phyloP scores from a whole-genome alignment of 345 rosid genomes.

The Dipteronia dyeriana region DNA sequence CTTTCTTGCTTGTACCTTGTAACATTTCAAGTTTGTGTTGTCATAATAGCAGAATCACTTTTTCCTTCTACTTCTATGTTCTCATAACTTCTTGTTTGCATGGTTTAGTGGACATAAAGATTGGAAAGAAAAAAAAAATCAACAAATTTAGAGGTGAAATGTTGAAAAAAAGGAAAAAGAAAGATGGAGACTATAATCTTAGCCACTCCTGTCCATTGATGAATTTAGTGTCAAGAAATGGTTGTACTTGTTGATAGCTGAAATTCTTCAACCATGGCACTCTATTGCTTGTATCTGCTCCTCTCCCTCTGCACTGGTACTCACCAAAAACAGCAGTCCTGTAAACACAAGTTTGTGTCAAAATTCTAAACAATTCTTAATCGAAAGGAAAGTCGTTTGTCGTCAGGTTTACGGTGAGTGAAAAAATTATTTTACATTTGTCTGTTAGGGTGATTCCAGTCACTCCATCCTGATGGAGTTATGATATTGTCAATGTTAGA shows the following conservation, averaged over 20 bases:
- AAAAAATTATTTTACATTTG: constrained; percentile 39
- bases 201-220: constrained; percentile 82
- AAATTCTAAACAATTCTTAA: neutral
- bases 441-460: constrained; percentile 64
- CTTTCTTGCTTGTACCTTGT: constrained; percentile 23
- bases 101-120: too few species aligned
- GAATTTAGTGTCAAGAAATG: constrained; percentile 56
- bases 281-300: constrained; percentile 59
- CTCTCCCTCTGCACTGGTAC: constrained; percentile 74
- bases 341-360: constrained; percentile 20
- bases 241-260: constrained; percentile 50
- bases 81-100: too few species aligned
- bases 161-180: neutral
- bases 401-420: neutral
- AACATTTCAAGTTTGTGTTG: constrained; percentile 10
- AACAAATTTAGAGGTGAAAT: neutral
- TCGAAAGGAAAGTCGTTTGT: neutral
- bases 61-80: neutral
- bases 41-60: constrained; percentile 10
- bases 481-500: constrained; percentile 64
- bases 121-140: constrained; percentile 6
- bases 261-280: constrained; percentile 73
- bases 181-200: constrained; percentile 36
- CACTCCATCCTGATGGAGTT: constrained; percentile 78
- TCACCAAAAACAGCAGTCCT: constrained; percentile 83